These are phyloP conservation scores for Solanum etuberosum DNA, from an alignment of 257 asterid species.

Conservation along the genomic window DNA sequence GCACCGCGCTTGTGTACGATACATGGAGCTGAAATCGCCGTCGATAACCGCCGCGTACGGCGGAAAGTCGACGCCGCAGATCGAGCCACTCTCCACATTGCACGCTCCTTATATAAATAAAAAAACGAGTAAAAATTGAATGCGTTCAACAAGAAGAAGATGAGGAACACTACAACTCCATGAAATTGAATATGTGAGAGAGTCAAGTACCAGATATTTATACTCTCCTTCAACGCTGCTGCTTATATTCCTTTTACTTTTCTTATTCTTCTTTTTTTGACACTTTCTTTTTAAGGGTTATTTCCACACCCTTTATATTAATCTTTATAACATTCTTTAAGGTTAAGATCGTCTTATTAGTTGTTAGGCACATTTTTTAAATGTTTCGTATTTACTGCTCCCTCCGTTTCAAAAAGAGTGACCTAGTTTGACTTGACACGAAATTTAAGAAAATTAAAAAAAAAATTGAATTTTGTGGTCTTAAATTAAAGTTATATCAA, in stretches of 20 bases:
- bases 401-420: too few relatives aligned
- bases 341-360: not conserved
- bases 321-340: not conserved
- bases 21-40: constrained; percentile 82
- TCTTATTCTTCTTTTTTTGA: not conserved
- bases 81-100: constrained; percentile 80
- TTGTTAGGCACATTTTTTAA: not conserved
- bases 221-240: not conserved
- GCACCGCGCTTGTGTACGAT: constrained; percentile 96
- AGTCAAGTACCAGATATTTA: not conserved
- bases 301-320: not conserved
- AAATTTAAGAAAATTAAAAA: too few relatives aligned
- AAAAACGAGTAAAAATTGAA: not conserved
- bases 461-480: too few relatives aligned
- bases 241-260: not conserved
- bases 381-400: not conserved
- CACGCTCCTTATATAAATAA: not conserved
- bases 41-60: constrained; percentile 47
- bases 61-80: constrained; percentile 69
- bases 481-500: too few relatives aligned
- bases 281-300: not conserved
- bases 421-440: too few relatives aligned
- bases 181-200: not conserved
- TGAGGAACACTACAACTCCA: not conserved
- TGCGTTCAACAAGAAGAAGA: not conserved